Conservation (phyloP, 768 basidiomycete genomes). For the Mycena belliarum region DNA sequence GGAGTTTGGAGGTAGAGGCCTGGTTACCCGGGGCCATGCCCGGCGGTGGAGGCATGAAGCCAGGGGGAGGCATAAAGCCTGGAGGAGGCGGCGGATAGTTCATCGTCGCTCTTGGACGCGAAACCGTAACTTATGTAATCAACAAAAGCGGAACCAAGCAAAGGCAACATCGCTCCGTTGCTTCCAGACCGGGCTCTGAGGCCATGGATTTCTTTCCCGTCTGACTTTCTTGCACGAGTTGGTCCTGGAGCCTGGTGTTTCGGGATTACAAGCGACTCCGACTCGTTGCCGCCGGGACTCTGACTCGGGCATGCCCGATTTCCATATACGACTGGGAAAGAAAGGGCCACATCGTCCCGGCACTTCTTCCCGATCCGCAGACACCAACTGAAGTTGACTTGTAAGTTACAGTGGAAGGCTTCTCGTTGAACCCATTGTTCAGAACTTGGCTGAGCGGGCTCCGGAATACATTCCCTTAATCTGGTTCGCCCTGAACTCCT, state of each 20-base stretch:
- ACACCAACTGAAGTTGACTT: slow-evolving; percentile 12
- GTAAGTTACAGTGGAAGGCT: neutral
- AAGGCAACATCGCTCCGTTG: too few species aligned
- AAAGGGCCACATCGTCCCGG: slow-evolving; percentile 9
- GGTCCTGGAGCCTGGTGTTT: slow-evolving; percentile 19
- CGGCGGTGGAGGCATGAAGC: slow-evolving; percentile 50
- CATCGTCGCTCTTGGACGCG: slow-evolving; percentile 32
- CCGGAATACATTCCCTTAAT: neutral
- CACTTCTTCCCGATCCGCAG: slow-evolving; percentile 12
- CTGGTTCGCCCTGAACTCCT: neutral
- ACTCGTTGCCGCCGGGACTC: too few species aligned
- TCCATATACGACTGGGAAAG: slow-evolving; percentile 20
- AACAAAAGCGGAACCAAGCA: too few species aligned
- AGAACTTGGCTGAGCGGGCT: neutral
- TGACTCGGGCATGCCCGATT: neutral
- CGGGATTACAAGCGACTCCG: too few species aligned
- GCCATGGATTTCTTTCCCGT: too few species aligned
- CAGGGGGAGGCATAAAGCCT: slow-evolving; percentile 41
- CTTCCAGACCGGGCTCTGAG: too few species aligned
- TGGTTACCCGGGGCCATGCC: slow-evolving; percentile 48
- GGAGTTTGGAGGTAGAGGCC: slow-evolving; percentile 45
- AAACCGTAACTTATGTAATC: neutral
- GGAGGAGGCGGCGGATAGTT: slow-evolving; percentile 59
- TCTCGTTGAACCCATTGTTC: neutral
- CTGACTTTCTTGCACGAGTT: too few species aligned